These are phyloP conservation scores for Durio zibethinus DNA, from an alignment of 345 rosid genomes.

Conservation along the genomic window DNA sequence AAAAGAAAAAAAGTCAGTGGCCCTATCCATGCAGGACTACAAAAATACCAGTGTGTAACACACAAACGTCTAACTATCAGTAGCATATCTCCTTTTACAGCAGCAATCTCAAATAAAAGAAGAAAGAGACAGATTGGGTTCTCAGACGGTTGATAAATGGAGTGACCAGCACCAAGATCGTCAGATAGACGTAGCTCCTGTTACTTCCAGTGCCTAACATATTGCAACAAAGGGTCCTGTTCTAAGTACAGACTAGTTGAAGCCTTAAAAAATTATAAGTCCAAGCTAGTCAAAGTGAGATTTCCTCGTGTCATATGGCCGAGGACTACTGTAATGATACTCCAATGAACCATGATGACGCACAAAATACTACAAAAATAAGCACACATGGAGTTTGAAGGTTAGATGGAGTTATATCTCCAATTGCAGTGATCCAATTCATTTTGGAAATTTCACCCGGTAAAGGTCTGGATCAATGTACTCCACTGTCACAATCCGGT, in stretches of 20 bases:
- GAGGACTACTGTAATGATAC: slow-evolving; percentile 4
- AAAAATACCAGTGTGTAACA: background rate
- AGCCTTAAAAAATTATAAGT: background rate
- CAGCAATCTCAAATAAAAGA: background rate
- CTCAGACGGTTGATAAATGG: background rate
- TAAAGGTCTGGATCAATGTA: slow-evolving; percentile 57
- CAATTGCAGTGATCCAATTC: background rate
- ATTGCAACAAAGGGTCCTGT: background rate
- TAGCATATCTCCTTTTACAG: background rate
- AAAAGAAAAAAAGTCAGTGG: background rate
- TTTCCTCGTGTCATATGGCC: background rate
- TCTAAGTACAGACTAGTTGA: background rate
- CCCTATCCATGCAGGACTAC: background rate
- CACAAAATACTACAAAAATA: background rate
- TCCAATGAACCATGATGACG: background rate
- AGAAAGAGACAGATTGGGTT: background rate
- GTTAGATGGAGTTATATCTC: background rate
- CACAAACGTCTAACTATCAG: background rate
- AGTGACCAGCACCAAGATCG: background rate
- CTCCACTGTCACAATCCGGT: slow-evolving; percentile 50
- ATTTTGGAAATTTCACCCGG: slow-evolving; percentile 46
- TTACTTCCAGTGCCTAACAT: background rate
- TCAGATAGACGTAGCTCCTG: background rate
- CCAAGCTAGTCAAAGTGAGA: background rate
- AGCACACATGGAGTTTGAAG: background rate